Evolutionary conservation across 805 yeast species (phyloP).

Genomic region (Candida qinlingensis): DNA sequence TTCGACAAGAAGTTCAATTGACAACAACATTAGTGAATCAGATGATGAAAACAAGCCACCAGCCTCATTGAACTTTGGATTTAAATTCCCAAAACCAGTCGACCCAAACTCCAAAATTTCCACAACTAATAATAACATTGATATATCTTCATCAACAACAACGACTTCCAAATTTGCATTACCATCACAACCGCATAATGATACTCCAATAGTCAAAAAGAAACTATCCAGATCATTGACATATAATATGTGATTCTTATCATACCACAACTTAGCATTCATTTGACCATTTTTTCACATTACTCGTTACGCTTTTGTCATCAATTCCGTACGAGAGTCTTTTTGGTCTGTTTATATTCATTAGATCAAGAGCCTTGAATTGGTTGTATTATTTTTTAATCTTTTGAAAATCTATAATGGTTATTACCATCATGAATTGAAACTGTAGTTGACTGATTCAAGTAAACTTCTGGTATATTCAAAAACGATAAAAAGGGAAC

Average conservation of each 20-base stretch:
- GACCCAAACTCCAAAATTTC: neutral
- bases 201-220: conserved; percentile 14
- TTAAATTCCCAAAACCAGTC: conserved; percentile 20
- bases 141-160: too few relatives aligned
- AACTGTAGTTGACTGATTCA: too few relatives aligned
- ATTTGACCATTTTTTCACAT: too few relatives aligned
- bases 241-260: conserved; percentile 13
- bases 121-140: conserved; percentile 4
- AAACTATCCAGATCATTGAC: conserved; percentile 18
- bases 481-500: too few relatives aligned
- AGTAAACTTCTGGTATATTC: too few relatives aligned
- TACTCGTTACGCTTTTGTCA: neutral
- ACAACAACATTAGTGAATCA: neutral
- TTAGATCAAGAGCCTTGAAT: too few relatives aligned
- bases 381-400: neutral
- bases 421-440: too few relatives aligned
- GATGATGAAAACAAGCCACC: conserved; percentile 21
- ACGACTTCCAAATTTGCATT: conserved; percentile 4
- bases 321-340: neutral
- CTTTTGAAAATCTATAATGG: neutral
- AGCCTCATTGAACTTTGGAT: conserved; percentile 22
- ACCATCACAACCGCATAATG: conserved; percentile 6
- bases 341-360: too few relatives aligned
- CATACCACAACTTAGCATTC: neutral
- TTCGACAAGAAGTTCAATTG: conserved; percentile 8